Base-by-base conservation (phyloP, 352 stramenopile genomes). In the Peronospora farinosa region DNA sequence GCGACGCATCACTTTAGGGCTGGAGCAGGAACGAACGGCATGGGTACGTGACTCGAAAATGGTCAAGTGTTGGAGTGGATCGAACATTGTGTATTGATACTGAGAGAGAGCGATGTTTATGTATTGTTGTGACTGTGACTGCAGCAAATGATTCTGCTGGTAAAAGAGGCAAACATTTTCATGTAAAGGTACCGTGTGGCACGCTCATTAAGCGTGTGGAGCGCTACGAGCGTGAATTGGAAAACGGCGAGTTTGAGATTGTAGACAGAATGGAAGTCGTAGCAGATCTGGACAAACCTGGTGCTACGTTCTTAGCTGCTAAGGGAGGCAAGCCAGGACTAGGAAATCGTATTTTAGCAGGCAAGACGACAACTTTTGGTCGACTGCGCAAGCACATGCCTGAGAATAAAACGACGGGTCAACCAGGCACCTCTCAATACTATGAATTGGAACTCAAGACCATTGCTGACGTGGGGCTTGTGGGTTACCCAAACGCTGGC, bases 401-500 rank as follows among this genome's bases (percentile, higher is more conserved):
- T 8, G 84, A 95, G 19, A 74, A 53, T 46, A 92, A 92, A 46
- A 72, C 56, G 11, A 64, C 64, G 0, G 97, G 97, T 10, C 86
- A 96, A 52, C 84, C 86, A 0, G 97, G 97, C 7, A 84, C 86
- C 4, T 88, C 92, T 46, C 73, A 96, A 60, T 98, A 97, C 80
- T 84, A 99, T 40, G 84, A 95, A 48, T 56, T 99, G n/a, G 95
- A 99, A 63, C 76, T 99, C 30, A 98, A 99, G 77, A 86, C 95
- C 7, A 98, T 99, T 54, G 97, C 97, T 5, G 96, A 99, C 66
- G 81, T 99, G 33, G 97, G 96, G 13, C 79, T 99, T 2, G 95
- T 99, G 2, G 97, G 97, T 16, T 98, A 98, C 59, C 97, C 97
- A 1, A 99, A 99, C 70, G 97, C 96, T 1, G 97, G 97, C 55